Percentiles rank a stretch among this genome's conserved stretches.
Conservation (phyloP, 1,284 basidiomycete genomes). For the Fomitopsis betulina region DNA sequence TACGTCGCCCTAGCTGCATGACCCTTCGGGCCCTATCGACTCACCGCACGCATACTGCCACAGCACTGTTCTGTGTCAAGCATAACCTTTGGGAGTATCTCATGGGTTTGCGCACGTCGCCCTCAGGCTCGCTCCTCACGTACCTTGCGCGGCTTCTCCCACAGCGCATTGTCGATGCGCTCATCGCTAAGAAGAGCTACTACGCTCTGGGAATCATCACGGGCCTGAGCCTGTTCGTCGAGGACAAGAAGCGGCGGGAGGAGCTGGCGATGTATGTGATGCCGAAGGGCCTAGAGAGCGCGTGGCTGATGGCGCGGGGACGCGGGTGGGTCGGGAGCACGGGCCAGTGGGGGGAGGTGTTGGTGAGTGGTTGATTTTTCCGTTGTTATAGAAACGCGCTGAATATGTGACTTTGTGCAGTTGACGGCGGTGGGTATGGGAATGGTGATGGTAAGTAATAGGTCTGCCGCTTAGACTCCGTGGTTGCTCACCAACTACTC, state of each 20-base stretch:
- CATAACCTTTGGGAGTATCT: constrained; percentile 53
- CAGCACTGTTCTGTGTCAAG: constrained; percentile 75
- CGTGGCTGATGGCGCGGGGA: constrained; percentile 78
- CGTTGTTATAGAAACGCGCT: too few relatives aligned
- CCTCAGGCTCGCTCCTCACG: constrained; percentile 13
- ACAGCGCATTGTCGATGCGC: constrained; percentile 42
- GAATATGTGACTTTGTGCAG: constrained; percentile 16
- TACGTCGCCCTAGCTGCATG: constrained; percentile 30
- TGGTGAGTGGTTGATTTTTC: constrained; percentile 39
- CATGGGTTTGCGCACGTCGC: constrained; percentile 22
- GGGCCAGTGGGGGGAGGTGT: constrained; percentile 62
- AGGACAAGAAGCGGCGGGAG: constrained; percentile 76
- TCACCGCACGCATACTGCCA: neutral
- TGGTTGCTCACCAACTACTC: neutral
- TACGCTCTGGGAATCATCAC: constrained; percentile 76
- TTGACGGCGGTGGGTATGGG: constrained; percentile 77
- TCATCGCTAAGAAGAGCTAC: constrained; percentile 70
- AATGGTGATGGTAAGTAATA: constrained; percentile 79
- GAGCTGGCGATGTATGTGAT: constrained; percentile 95
- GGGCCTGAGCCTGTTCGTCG: constrained; percentile 80
- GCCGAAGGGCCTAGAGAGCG: constrained; percentile 87
- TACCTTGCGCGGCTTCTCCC: constrained; percentile 34
- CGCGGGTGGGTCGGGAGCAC: constrained; percentile 77
- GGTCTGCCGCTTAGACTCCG: neutral
- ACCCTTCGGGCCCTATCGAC: neutral